Base-by-base conservation (phyloP, 768 basidiomycete genomes). In the Cyclocybe cylindracea region DNA sequence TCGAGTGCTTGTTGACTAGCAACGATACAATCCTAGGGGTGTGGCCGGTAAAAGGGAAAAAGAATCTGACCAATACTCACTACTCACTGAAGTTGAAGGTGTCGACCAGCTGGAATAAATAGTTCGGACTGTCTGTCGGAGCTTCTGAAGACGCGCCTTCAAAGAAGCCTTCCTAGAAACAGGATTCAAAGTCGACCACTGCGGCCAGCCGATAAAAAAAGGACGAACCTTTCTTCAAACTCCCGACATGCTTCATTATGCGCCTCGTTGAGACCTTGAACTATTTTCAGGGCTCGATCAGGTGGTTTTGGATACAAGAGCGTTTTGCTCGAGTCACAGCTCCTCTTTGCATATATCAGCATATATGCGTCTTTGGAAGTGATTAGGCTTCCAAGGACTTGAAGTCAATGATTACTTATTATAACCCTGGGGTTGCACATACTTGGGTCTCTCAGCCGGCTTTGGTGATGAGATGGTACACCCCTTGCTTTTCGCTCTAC, bases 331-430 rank as follows among this genome's bases (percentile, higher is more conserved):
- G 10, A 14, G 29, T n/a, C 19, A 10, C 2, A 37, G 14, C 56
- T 53, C 43, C 74, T 77, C 9, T 83, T 81, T 35, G 82, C 79
- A 68, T 98, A 98, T 48, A 98, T 86, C 32, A 98, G 78, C 94
- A 98, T 96, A 69, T 98, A 97, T 5, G 92, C 93, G 60, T 97
- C 93, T 69, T 82, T 89, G 2, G 93, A 94, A 2, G 81, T 75
- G 56, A 89, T 77, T 36, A 76, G 72, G 53, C 78, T 82, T 59
- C 46, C 53, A 18, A 47, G 48, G 50, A 59, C 55, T 31, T 34
- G 38, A 31, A 42, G 49, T 43, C 34, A 50, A 31, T 18, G 32
- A 45, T 10, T 39, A 16, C 31, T 6, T 3, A n/a, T 9, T n/a
- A 31, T 11, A 29, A 14, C 10, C 48, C 33, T 13, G 13, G 24